Evolutionary conservation across 371 early-diverging fungal genomes (phyloP), one percentile per base, ranked within the genome.

Genomic region (Syncephalastrum monosporum): DNA sequence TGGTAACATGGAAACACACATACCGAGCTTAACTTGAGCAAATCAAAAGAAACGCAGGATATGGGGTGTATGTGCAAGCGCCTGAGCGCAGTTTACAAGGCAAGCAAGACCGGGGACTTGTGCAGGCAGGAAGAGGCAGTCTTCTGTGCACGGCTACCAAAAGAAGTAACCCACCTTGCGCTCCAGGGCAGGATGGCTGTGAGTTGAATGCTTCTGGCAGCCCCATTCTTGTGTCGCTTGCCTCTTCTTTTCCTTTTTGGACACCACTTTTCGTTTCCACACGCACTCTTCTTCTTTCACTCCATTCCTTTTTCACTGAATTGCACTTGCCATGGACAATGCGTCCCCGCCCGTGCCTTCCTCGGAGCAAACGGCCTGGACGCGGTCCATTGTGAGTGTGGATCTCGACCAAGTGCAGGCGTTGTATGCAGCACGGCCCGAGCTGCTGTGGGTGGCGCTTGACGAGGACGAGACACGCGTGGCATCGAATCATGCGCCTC

Each of bases 401-500:
- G 63, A 74, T 53, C 58, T 65, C 3, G 59, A 53, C 23, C 57
- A 46, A 29, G 60, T 64, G 0, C 55, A 68, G 23, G 47, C 16
- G 23, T 53, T 71, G 13, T 43, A 68, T 12, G 27, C 56, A 43
- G 42, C 59, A 15, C 61, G 68, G 23, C 69, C 72, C 23, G 65
- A 71, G 12, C 46, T 76, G 45, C 44, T 72, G 57, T 72, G 71
- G 71, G 59, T 57, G 10, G 67, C 76, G 10, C 54, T 74, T 10
- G 50, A 53, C 14, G 50, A 71, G 19, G 47, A 58, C 8, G 50
- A 44, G 12, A 49, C 53, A n/a, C 58, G 61, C 3, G 64, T 60
- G 10, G 59, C 59, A 19, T 46, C 64, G 15, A 56, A 61, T 27
- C 42, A 56, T 47, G 61, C 61, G 12, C 50, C 55, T 19, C 38